phyloP scores from a whole-genome alignment of 805 yeast genomes.

The Ogataea angusta region DNA sequence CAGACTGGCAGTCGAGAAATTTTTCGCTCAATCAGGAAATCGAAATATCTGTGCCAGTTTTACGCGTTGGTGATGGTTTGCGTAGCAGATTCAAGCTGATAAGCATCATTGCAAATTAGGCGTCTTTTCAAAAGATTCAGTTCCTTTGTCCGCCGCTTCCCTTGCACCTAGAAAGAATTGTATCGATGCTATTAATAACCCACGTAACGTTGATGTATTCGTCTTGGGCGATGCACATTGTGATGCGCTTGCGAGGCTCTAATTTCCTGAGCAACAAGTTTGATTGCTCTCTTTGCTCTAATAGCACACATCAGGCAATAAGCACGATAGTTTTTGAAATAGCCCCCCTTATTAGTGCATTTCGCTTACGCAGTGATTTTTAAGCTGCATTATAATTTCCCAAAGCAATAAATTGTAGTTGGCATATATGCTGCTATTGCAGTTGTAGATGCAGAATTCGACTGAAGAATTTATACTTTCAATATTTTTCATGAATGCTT shows the following conservation, averaged over 20 bases:
- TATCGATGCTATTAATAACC: no score
- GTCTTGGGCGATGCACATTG: background rate
- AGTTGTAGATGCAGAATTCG: background rate
- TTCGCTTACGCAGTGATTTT: conserved; percentile 4
- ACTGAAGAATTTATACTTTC: no score
- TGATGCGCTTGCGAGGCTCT: background rate
- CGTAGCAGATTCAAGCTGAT: background rate
- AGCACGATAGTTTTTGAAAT: background rate
- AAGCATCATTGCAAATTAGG: background rate
- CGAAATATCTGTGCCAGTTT: background rate
- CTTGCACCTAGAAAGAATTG: no score
- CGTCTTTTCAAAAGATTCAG: no score
- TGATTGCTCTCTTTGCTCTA: background rate
- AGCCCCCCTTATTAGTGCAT: background rate
- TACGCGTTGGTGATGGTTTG: background rate
- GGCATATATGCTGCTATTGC: conserved; percentile 7
- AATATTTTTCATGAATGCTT: no score
- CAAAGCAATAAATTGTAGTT: background rate
- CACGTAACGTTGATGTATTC: background rate
- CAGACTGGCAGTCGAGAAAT: background rate
- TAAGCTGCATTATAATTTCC: conserved; percentile 4
- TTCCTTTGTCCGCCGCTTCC: no score
- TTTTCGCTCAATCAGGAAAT: conserved; percentile 11
- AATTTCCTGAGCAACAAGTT: background rate
- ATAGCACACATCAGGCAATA: background rate